Base-by-base conservation (phyloP, 257 asterid species). In the Ballota nigra region DNA sequence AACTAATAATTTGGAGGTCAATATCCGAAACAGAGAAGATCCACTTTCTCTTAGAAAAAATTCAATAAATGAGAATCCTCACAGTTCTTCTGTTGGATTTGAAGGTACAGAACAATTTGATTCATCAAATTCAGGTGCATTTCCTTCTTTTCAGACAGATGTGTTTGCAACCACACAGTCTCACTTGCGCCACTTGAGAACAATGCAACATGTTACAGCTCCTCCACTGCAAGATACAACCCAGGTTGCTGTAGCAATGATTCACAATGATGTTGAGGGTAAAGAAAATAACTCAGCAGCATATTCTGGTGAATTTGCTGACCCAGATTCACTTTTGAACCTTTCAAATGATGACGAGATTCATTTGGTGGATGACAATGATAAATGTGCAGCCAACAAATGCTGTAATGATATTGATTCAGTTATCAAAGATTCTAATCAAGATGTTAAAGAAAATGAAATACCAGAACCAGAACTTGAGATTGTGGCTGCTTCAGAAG, bases 321-420 rank as follows among this genome's bases (percentile, higher is more conserved):
- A 95, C 79, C 84, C 98, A 8, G 92, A 88, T 76, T 88, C 96
- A 66, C 95, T 89, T 77, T 72, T 95, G 88, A 89, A 95, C 85
- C 89, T 92, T 76, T 83, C 93, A 45, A 87, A 88, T 75, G 99
- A 89, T 75, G 93, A 85, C 70, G 97, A 82, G 58, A 65, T 83
- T 65, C 81, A 84, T 65, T 73, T 86, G 76, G 66, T 73, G 70
- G 96, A 87, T 29, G 85, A 78, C 36, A 90, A 87, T 75, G 92
- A 65, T 62, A 84, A 82, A 68, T 81, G 72, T 49, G 63, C 76
- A 34, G 75, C 63, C 18, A 85, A 83, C 43, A 80, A 82, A 36
- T 66, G 83, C 66, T 55, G 65, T 66, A 40, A 74, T 68, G 75
- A 71, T 73, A 24, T 68, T 38, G 70, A 74, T 66, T 76, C 82